Conservation (phyloP, 2,329 filamentous ascomycete species). For the Stachybotrys echinatus region DNA sequence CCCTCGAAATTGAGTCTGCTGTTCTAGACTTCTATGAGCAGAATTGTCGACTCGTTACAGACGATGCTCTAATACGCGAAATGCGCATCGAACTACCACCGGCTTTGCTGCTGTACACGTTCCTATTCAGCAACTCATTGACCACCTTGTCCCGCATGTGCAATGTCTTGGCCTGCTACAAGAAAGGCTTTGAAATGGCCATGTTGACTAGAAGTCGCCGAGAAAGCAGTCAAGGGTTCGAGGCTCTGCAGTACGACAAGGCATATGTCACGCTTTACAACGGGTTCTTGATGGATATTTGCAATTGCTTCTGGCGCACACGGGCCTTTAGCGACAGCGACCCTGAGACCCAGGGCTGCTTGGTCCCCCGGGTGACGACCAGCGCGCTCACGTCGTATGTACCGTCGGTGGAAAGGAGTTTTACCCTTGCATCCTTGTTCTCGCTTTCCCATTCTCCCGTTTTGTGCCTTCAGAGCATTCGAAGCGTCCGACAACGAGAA, state of each 20-base stretch:
- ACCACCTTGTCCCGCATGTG: slow-evolving; percentile 64
- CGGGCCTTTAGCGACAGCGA: slow-evolving; percentile 64
- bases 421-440: slow-evolving; percentile 46
- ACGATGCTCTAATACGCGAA: slow-evolving; percentile 41
- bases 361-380: slow-evolving; percentile 39
- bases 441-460: slow-evolving; percentile 54
- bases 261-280: slow-evolving; percentile 68
- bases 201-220: slow-evolving; percentile 36
- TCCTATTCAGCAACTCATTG: slow-evolving; percentile 62
- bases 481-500: slow-evolving; percentile 51
- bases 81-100: slow-evolving; percentile 66
- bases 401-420: slow-evolving; percentile 37
- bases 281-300: slow-evolving; percentile 79
- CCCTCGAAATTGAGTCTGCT: slow-evolving; percentile 41
- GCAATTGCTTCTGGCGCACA: slow-evolving; percentile 76
- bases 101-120: slow-evolving; percentile 57
- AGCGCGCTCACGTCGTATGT: slow-evolving; percentile 43
- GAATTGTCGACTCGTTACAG: slow-evolving; percentile 50
- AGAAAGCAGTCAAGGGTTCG: slow-evolving; percentile 19
- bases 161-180: slow-evolving; percentile 65
- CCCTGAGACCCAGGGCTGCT: slow-evolving; percentile 42
- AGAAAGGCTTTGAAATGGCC: slow-evolving; percentile 65
- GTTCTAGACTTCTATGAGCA: slow-evolving; percentile 68
- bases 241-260: slow-evolving; percentile 44
- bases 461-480: slow-evolving; percentile 50